Evolutionary conservation across 1,139 yeast genomes (phyloP), one percentile per base, ranked within the genome.

Genomic region (Saccharomyces pastorianus): DNA sequence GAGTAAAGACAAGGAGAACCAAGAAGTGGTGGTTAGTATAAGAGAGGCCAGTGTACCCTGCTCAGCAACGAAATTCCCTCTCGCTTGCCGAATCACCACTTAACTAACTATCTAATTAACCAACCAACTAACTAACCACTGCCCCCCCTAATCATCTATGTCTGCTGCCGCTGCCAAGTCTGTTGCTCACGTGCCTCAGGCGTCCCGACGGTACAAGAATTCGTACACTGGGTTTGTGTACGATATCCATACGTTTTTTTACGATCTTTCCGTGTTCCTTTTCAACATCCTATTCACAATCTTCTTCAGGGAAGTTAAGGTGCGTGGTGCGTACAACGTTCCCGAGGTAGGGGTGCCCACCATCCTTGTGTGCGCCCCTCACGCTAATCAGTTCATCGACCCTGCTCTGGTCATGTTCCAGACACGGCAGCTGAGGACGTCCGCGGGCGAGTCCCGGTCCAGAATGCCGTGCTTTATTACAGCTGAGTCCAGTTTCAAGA

Each of bases 301-400:
- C 7, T 85, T 85, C 71, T 85, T 85, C 70, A 69, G 91, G 54
- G 91, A 85, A 64, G 83, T 85, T 51, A 76, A 83, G 53, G 79
- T 85, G 0, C 72, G 89, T 54, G 90, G 90, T 2, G 83, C 87
- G 0, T 83, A 80, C 65, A 78, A 84, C 58, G 68, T 85, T 29
- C 91, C 93, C 4, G 60, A 62, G 5, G 71, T 76, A 23, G 71
- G 77, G 8, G 88, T 87, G 0, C 84, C 91, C 0, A 84, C 85
- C 4, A 81, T 86, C 51, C 79, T 85, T 55, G 91, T 85, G 31
- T 85, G 85, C 47, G 93, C 91, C 0, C 93, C 95, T 1, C 93
- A 86, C 70, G 89, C 89, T 14, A 85, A 85, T 65, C 95, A 86
- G 65, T 85, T 85, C 62, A 82, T 85, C 31, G 95, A 86, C 67